Evolutionary conservation across 2,329 filamentous ascomycete genomes (phyloP).

Genomic region (Curvularia sp.): DNA sequence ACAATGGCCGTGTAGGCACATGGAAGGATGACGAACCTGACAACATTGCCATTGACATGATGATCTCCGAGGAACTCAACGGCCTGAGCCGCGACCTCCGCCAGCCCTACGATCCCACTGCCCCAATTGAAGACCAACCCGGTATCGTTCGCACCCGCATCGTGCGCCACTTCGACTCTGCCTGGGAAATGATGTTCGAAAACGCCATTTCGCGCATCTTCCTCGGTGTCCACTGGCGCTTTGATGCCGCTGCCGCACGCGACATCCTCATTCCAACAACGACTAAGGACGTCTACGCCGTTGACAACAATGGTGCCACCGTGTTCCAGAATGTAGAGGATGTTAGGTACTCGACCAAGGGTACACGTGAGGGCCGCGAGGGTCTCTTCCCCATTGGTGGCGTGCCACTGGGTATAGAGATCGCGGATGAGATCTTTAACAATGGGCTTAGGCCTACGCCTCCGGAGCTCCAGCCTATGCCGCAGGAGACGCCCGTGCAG

Average conservation of each 20-base stretch:
- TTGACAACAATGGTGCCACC: conserved; percentile 17
- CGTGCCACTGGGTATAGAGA: conserved; percentile 22
- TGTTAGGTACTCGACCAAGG: conserved; percentile 17
- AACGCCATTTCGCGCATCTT: conserved; percentile 38
- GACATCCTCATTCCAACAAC: conserved; percentile 26
- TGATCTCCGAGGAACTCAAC: conserved; percentile 36
- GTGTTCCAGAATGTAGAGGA: conserved; percentile 22
- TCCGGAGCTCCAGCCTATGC: conserved; percentile 12
- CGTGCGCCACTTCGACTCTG: conserved; percentile 23
- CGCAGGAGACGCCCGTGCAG: conserved; percentile 6
- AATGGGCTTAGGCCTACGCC: conserved; percentile 20
- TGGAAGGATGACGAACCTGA: conserved; percentile 31
- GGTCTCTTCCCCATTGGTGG: conserved; percentile 21
- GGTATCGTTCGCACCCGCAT: conserved; percentile 36
- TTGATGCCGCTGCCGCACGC: conserved; percentile 34
- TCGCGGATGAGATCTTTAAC: conserved; percentile 24
- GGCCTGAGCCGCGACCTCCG: conserved; percentile 35
- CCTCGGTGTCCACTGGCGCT: conserved; percentile 40
- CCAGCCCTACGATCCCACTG: conserved; percentile 30
- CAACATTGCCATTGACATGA: conserved; percentile 29
- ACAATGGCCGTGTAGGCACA: conserved; percentile 29
- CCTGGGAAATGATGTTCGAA: conserved; percentile 41
- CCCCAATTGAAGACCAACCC: conserved; percentile 31
- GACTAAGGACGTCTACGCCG: conserved; percentile 18
- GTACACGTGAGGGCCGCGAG: conserved; percentile 17